A percentile compares a stretch with the other conserved stretches of the same genome.
These are phyloP conservation scores for Ophiosphaerella korrae DNA, from an alignment of 2,329 filamentous ascomycete genomes.

Conservation along the genomic window DNA sequence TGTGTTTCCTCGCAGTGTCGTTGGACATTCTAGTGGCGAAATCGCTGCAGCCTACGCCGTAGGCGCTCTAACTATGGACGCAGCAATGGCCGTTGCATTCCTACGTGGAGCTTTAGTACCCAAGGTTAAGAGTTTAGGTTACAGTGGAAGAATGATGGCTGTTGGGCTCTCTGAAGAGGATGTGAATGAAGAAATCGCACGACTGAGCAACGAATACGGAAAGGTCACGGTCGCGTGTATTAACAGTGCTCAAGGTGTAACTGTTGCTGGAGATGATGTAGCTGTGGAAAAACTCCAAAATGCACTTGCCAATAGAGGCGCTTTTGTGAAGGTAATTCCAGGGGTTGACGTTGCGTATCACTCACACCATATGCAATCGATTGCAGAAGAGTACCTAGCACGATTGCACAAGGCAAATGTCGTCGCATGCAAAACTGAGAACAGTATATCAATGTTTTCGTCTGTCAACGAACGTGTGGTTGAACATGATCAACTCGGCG, in stretches of 20 bases:
- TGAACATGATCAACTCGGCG: constrained; percentile 12
- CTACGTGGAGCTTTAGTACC: constrained; percentile 12
- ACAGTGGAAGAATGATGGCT: constrained; percentile 34
- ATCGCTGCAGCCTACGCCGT: constrained; percentile 32
- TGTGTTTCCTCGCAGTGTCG: constrained; percentile 17
- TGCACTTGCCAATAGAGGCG: constrained; percentile 40
- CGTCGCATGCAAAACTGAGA: not conserved
- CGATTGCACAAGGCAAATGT: constrained; percentile 6
- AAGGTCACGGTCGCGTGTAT: constrained; percentile 29
- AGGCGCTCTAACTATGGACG: constrained; percentile 10
- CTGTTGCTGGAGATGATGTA: constrained; percentile 51
- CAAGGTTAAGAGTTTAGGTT: constrained; percentile 9
- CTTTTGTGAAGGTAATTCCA: constrained; percentile 47
- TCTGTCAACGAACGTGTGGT: constrained; percentile 17
- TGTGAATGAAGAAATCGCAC: constrained; percentile 4
- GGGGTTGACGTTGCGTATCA: constrained; percentile 54
- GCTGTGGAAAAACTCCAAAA: constrained; percentile 42
- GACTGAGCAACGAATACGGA: constrained; percentile 17
- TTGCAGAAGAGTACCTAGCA: constrained; percentile 21
- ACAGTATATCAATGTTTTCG: constrained; percentile 13
- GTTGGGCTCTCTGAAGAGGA: constrained; percentile 32
- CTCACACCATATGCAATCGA: constrained; percentile 49
- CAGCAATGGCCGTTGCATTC: constrained; percentile 18
- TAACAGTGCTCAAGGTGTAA: constrained; percentile 52
- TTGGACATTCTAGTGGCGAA: constrained; percentile 36